These are phyloP conservation scores for Wickerhamomyces sp. DNA, from an alignment of 1,139 yeast genomes.

Conservation along the genomic window DNA sequence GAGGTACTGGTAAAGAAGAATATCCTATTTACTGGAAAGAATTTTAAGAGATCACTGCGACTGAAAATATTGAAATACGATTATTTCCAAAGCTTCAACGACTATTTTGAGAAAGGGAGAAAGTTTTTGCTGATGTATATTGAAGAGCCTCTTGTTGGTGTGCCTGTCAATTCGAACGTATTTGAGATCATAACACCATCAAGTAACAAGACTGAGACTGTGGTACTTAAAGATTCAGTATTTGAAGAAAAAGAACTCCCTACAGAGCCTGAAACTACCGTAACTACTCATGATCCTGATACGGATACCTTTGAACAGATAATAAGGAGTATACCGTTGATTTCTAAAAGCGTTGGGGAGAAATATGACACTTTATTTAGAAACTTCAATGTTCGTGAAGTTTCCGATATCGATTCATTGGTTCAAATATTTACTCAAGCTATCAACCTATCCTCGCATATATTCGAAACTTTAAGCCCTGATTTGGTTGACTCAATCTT, in stretches of 20 bases:
- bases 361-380: constrained; percentile 36
- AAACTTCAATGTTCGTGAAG: constrained; percentile 29
- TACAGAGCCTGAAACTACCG: not conserved
- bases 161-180: constrained; percentile 16
- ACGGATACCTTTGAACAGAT: constrained; percentile 35
- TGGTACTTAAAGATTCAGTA: constrained; percentile 1
- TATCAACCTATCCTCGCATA: constrained; percentile 35
- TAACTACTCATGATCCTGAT: not conserved
- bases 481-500: constrained; percentile 27
- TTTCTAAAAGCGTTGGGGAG: constrained; percentile 44
- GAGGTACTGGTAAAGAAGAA: constrained; percentile 57
- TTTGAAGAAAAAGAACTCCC: not conserved
- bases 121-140: constrained; percentile 50
- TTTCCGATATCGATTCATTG: constrained; percentile 30
- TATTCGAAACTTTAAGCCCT: constrained; percentile 34
- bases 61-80: constrained; percentile 41
- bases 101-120: constrained; percentile 45
- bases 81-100: constrained; percentile 40
- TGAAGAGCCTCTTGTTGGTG: constrained; percentile 47
- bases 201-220: constrained; percentile 6
- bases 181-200: constrained; percentile 10
- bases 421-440: constrained; percentile 30
- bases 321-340: constrained; percentile 42
- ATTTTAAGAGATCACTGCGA: constrained; percentile 48
- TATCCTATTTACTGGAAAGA: constrained; percentile 48